Evolutionary conservation across 495 filamentous ascomycete genomes (phyloP).

Genomic region (Neurospora sp.): DNA sequence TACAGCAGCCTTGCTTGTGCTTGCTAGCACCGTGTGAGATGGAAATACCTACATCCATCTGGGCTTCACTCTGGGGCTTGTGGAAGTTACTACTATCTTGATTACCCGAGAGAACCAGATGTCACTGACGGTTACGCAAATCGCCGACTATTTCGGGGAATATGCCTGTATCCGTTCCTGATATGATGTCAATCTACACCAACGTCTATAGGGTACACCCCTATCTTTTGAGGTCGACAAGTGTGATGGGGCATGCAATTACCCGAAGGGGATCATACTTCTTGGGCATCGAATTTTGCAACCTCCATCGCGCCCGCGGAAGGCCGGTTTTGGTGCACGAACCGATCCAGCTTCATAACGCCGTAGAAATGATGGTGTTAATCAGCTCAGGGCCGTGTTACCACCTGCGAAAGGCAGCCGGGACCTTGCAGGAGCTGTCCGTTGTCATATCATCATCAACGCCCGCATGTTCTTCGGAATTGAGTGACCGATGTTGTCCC

Average conservation of each 20-base stretch:
- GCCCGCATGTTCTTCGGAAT: neutral
- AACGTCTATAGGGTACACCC: neutral
- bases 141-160: slow-evolving; percentile 18
- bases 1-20: neutral
- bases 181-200: neutral
- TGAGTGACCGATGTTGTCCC: neutral
- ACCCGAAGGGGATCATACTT: neutral
- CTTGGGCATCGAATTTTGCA: neutral
- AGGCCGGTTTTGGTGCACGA: neutral
- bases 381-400: neutral
- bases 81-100: neutral
- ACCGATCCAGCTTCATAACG: neutral
- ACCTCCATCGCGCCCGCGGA: neutral
- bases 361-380: neutral
- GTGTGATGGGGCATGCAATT: neutral
- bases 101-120: neutral
- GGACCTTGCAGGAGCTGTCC: slow-evolving; percentile 2
- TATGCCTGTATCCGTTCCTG: neutral
- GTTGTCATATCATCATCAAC: neutral
- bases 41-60: neutral
- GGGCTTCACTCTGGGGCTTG: neutral
- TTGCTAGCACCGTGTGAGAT: neutral
- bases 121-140: slow-evolving; percentile 19
- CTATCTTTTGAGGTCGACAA: neutral
- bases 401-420: neutral